These are phyloP conservation scores for Saturnispora serradocipensis DNA, from an alignment of 805 yeast species.

Conservation along the genomic window DNA sequence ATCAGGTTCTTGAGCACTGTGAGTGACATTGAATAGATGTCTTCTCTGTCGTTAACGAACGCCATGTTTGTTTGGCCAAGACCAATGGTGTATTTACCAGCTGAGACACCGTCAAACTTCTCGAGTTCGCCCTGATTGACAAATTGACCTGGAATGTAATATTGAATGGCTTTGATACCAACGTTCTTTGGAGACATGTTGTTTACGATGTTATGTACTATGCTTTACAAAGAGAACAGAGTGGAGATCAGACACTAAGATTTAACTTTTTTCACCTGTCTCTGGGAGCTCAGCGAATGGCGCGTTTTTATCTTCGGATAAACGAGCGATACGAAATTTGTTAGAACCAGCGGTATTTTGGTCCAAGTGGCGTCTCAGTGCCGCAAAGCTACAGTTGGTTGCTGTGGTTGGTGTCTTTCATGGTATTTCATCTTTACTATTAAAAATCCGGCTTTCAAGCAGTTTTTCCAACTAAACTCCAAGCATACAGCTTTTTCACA, in stretches of 20 bases:
- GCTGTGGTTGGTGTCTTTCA: neutral
- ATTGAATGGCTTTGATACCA: slow-evolving; percentile 95
- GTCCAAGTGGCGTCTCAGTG: neutral
- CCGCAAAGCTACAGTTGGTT: neutral
- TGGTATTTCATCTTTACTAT: too few relatives aligned
- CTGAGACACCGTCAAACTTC: slow-evolving; percentile 70
- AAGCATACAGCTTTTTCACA: too few relatives aligned
- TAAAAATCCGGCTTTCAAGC: too few relatives aligned
- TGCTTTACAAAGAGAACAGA: neutral
- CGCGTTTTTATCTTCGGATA: neutral
- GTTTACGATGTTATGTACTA: slow-evolving; percentile 12
- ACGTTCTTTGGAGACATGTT: slow-evolving; percentile 51
- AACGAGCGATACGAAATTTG: slow-evolving; percentile 1
- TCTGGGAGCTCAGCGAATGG: neutral
- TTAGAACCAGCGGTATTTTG: neutral
- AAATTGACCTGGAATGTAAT: slow-evolving; percentile 76
- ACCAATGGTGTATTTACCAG: slow-evolving; percentile 97
- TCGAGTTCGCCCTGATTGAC: slow-evolving; percentile 89
- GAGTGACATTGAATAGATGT: slow-evolving; percentile 86
- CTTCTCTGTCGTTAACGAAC: slow-evolving; percentile 95
- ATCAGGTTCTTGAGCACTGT: slow-evolving; percentile 77
- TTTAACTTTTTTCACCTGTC: neutral
- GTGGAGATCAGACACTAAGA: neutral
- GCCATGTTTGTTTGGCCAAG: slow-evolving; percentile 98
- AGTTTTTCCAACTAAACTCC: too few relatives aligned